Evolutionary conservation across 1,284 basidiomycete genomes (phyloP), one percentile per base, ranked within the genome.

Genomic region (Stygiomarasmius scandens): DNA sequence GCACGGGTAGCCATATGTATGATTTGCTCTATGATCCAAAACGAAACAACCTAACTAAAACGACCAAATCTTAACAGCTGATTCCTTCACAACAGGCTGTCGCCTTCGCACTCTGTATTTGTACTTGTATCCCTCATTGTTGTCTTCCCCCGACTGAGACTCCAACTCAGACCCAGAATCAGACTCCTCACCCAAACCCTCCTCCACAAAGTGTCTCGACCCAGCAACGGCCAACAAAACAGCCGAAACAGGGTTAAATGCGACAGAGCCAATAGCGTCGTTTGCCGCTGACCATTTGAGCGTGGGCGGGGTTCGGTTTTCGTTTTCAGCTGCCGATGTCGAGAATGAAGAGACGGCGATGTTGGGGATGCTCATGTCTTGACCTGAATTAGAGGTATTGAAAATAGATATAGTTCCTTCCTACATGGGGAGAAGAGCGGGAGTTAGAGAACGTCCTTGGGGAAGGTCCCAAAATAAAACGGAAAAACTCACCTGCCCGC

Each of bases 231-330:
- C 85, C 16, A 88, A 65, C 6, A 90, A 59, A 3, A 74, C 45
- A 0, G 87, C 70, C 14, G 74, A 71, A 14, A 78, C 66, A 0
- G 89, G 86, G 61, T 90, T 86, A 61, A 91, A 89, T 0, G 77
- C 69, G 0, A 86, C 81, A 2, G 83, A 82, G 0, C 86, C 84
- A 14, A 90, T 67, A 4, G 86, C 77, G 66, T 91, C 87, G 87
- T 20, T 20, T 34, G 34, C 23, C 19, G 29, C 36, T 12, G 20
- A 41, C 54, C 1, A 43, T 16, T 54, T 49, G 6, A 19, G 53
- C 20, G 20, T 12, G 48, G 38, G 14, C 27, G 71, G 63, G 12
- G 41, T 57, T 62, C 44, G 54, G 45, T 3, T 9, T 32, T 49
- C 56, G 63, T 53, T 47, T 60, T 52, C 20, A n/a, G n/a, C n/a